These are phyloP conservation scores for Talaromyces borbonicus DNA, from an alignment of 495 filamentous ascomycete genomes.

Conservation along the genomic window DNA sequence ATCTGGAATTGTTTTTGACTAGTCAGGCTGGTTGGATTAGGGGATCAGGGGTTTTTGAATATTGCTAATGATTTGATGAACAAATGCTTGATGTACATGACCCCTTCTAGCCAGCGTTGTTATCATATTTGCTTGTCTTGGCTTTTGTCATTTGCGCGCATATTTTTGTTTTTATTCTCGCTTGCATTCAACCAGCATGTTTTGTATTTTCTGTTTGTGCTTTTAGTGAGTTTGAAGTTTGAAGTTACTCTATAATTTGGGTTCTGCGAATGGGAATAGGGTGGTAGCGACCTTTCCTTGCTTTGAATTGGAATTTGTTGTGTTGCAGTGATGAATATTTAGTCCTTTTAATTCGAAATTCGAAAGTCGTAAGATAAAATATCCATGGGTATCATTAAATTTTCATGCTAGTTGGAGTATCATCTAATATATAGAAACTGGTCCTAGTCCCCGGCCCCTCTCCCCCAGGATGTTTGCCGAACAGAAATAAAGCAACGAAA, in stretches of 20 bases:
- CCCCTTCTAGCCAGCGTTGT: slow-evolving; percentile 1
- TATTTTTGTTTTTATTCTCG: not conserved
- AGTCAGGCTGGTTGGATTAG: not conserved
- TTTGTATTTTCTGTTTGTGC: not conserved
- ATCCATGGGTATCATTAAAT: slow-evolving; percentile 4
- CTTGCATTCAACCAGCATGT: not conserved
- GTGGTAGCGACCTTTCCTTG: too few species aligned
- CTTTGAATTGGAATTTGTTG: not conserved
- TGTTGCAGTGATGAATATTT: not conserved
- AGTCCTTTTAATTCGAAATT: not conserved
- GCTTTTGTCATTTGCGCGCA: not conserved
- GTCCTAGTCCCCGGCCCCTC: too few species aligned
- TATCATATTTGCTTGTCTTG: not conserved
- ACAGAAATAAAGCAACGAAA: not conserved
- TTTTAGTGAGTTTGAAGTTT: too few species aligned
- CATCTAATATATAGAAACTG: slow-evolving; percentile 1
- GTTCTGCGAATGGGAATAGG: too few species aligned
- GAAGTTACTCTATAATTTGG: too few species aligned
- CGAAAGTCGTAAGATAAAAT: not conserved
- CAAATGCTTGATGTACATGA: slow-evolving; percentile 5
- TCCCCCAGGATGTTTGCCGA: too few species aligned
- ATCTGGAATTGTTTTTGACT: not conserved
- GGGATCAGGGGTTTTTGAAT: not conserved
- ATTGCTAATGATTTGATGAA: slow-evolving; percentile 4
- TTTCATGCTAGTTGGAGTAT: not conserved